These are phyloP conservation scores for Lenwebbia sp. DNA, from an alignment of 345 rosid genomes.

Conservation along the genomic window DNA sequence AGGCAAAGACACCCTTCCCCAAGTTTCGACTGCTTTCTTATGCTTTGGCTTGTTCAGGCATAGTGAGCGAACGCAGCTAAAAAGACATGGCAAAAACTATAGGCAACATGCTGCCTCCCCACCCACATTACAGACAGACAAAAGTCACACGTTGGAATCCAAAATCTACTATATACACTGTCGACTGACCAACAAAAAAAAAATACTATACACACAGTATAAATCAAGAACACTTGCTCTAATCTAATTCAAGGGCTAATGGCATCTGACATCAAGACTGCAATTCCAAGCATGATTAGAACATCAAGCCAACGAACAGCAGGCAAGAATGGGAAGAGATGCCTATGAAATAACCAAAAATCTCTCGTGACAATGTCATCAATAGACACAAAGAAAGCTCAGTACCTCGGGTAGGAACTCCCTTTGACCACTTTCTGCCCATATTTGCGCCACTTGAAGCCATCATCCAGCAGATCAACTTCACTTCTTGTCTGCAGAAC, in stretches of 20 bases:
- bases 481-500: slow-evolving; percentile 95
- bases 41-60: background rate
- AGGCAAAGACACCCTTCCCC: background rate
- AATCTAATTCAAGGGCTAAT: background rate
- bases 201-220: background rate
- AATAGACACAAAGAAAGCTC: background rate
- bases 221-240: background rate
- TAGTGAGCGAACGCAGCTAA: background rate
- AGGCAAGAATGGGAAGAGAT: background rate
- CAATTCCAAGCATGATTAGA: background rate
- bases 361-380: background rate
- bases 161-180: background rate
- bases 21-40: background rate
- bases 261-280: background rate
- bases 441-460: slow-evolving; percentile 96
- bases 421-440: slow-evolving; percentile 99
- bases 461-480: slow-evolving; percentile 96
- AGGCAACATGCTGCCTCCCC: background rate
- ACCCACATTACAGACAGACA: background rate
- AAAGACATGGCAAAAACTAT: background rate
- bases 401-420: slow-evolving; percentile 85
- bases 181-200: background rate
- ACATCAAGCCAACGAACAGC: background rate
- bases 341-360: background rate
- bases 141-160: background rate